Base-by-base conservation (phyloP, 139 green algal species). In the Astrephomene gubernaculifera region DNA sequence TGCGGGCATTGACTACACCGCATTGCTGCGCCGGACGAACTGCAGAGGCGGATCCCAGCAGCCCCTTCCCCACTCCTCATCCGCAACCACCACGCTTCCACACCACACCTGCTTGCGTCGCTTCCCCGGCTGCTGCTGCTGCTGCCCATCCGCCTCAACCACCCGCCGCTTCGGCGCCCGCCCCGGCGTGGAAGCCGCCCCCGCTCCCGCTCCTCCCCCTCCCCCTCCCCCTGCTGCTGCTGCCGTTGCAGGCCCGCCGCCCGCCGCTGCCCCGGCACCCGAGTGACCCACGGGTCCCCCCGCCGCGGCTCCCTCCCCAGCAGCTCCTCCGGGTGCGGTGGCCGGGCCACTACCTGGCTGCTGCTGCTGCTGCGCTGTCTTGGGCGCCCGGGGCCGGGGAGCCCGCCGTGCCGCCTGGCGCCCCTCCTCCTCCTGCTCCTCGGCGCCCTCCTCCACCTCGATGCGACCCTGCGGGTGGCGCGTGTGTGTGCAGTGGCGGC, bases 31-130 rank as follows among this genome's bases (percentile, higher is more conserved):
- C n/a, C n/a, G n/a, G n/a, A n/a, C n/a, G n/a, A n/a, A n/a, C n/a
- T n/a, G n/a, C n/a, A n/a, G n/a, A n/a, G n/a, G n/a, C n/a, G n/a
- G n/a, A n/a, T n/a, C n/a, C n/a, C n/a, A n/a, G n/a, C n/a, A n/a
- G n/a, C n/a, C n/a, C n/a, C n/a, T n/a, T n/a, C n/a, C n/a, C n/a
- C n/a, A n/a, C n/a, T n/a, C n/a, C n/a, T n/a, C n/a, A n/a, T n/a
- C n/a, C n/a, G n/a, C n/a, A n/a, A n/a, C n/a, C n/a, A n/a, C n/a
- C n/a, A n/a, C n/a, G n/a, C n/a, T n/a, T n/a, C n/a, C n/a, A 57
- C 49, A 12, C 12, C 71, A 2, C 33, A 80, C 71, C 71, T 80
- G 71, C 49, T 80, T 80, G 14, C 71, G 45, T 45, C 53, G 53
- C 71, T 80, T 80, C 7, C n/a, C 49, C 17, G 71, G 31, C 9